Percentiles rank a stretch among this genome's conserved stretches.
phyloP scores from a whole-genome alignment of 257 asterid species.

The Apocynum venetum region DNA sequence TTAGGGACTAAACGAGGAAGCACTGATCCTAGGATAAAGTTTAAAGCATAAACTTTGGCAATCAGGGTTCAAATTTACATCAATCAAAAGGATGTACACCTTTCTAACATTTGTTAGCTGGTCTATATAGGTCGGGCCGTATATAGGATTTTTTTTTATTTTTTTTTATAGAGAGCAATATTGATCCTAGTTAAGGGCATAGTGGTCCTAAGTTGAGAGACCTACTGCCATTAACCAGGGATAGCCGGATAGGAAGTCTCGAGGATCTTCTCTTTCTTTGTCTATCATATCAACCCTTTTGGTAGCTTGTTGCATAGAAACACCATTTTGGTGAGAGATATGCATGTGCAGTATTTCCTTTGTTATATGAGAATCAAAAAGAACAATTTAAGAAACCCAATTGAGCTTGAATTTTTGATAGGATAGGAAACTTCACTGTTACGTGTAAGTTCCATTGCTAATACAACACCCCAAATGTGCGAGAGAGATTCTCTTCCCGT shows the following conservation, averaged over 20 bases:
- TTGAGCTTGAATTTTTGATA: neutral
- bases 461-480: neutral
- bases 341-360: constrained; percentile 25
- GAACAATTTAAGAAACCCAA: constrained; percentile 6
- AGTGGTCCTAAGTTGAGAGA: constrained; percentile 7
- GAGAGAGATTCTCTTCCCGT: too few relatives aligned
- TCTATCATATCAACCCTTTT: constrained; percentile 9
- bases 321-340: constrained; percentile 7
- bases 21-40: too few relatives aligned
- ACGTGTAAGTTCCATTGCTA: neutral
- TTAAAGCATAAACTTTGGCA: too few relatives aligned
- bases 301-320: constrained; percentile 2
- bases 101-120: too few relatives aligned
- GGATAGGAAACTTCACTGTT: neutral
- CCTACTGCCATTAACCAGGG: too few relatives aligned
- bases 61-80: too few relatives aligned
- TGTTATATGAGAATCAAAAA: constrained; percentile 4
- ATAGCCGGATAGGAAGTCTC: neutral
- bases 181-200: neutral
- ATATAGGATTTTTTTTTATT: too few relatives aligned
- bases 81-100: too few relatives aligned
- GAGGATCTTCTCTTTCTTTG: neutral
- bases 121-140: too few relatives aligned
- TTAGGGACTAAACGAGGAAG: too few relatives aligned
- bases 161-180: neutral